Evolutionary conservation across 2,329 filamentous ascomycete species (phyloP).

Genomic region (Monosporascus sp.): DNA sequence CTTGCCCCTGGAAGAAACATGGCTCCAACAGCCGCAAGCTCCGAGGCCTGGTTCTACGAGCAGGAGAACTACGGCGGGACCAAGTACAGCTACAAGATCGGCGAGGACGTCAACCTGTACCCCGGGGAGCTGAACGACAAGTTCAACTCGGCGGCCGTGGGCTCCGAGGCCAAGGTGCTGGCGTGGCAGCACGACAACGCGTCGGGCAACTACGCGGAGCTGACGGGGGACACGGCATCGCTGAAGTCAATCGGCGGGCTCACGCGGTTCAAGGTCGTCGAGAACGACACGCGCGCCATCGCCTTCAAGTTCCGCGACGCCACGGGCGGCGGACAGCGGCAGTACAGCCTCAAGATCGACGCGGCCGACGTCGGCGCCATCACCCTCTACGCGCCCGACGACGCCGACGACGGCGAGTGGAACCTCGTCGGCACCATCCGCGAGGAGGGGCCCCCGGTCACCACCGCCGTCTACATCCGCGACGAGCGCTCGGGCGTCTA

Average conservation of each 20-base stretch:
- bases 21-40: not conserved
- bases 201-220: not conserved
- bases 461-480: not conserved
- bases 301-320: not conserved
- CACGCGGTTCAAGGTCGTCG: not conserved
- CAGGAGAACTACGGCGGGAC: not conserved
- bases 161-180: not conserved
- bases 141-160: not conserved
- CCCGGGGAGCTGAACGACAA: not conserved
- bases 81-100: not conserved
- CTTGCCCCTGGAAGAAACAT: not conserved
- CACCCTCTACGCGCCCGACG: not conserved
- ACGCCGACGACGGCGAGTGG: not conserved
- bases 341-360: not conserved
- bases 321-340: not conserved
- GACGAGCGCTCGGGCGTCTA: not conserved
- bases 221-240: not conserved
- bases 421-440: not conserved
- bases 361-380: not conserved
- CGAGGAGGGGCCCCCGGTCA: not conserved
- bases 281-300: not conserved
- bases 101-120: not conserved
- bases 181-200: not conserved
- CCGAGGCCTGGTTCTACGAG: not conserved
- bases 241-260: not conserved